Evolutionary conservation across 805 yeast genomes (phyloP), one percentile per base, ranked within the genome.

Genomic region (Nakazawaea anatomiae): DNA sequence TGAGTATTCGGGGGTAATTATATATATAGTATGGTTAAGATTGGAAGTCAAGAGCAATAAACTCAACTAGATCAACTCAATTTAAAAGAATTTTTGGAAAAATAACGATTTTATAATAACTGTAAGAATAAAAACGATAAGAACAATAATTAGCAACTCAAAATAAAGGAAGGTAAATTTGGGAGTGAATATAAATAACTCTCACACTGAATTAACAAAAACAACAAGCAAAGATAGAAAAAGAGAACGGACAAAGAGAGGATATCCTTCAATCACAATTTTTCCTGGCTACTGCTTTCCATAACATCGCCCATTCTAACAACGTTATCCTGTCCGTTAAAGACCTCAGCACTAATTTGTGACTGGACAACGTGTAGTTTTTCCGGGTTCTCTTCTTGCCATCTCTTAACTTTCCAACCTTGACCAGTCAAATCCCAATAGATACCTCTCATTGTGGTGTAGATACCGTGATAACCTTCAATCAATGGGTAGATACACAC

Each of bases 351-450:
- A 53, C 74, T 69, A 31, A 85, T 73, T 69, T 85, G 90, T 35
- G 84, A 76, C 60, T 74, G 75, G n/a, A 85, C 87, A 32, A 81
- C 87, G 60, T 87, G 94, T 54, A 89, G 64, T 54, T 82, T 73
- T 57, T 87, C 92, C 2, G 94, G 94, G 58, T 88, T 80, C 4
- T 69, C 69, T 25, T 73, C 61, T 67, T 89, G 96, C 94, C 96
- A 89, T 57, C 76, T 84, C 55, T 77, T 73, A 52, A 89, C 71
- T 65, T 87, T 89, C 65, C 80, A 65, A 1, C 83, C 68, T 65
- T 88, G 94, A 18, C 96, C 96, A 29, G 85, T 71, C 41, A 78
- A 57, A 64, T 89, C 96, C 96, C 96, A 89, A 67, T 85, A 89
- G 34, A 89, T 77, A 48, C 96, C 96, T 59, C 95, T 76, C 14